phyloP scores from a whole-genome alignment of 345 rosid species.

The Acer yangbiense region DNA sequence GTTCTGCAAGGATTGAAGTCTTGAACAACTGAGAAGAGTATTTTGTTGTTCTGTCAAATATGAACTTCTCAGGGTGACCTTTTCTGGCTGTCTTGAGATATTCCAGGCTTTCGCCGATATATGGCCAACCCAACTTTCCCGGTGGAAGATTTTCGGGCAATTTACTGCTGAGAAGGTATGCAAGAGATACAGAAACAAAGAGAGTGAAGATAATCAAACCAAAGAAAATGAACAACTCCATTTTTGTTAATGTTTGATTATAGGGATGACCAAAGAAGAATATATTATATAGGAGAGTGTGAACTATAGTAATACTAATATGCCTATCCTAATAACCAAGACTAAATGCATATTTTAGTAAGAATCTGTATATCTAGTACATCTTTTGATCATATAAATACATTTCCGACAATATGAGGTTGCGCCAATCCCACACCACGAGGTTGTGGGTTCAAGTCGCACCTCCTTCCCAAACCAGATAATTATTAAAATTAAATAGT shows the following conservation, averaged over 20 bases:
- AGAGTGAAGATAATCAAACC: background rate
- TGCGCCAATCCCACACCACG: too few species aligned
- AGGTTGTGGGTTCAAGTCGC: too few species aligned
- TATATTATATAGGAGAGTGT: background rate
- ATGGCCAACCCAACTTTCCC: constrained; percentile 39
- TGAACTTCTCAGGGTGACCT: constrained; percentile 51
- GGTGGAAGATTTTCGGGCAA: constrained; percentile 39
- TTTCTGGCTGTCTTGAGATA: constrained; percentile 39
- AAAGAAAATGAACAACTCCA: constrained; percentile 12
- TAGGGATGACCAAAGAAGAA: too few species aligned
- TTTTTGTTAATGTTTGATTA: background rate
- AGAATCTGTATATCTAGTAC: too few species aligned
- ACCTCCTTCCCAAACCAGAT: too few species aligned
- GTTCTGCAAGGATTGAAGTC: constrained; percentile 34
- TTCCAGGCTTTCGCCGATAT: constrained; percentile 43
- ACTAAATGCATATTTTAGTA: background rate
- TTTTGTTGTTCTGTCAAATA: constrained; percentile 37
- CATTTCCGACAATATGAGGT: too few species aligned
- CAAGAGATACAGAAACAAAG: background rate
- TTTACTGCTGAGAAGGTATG: background rate
- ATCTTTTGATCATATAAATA: too few species aligned
- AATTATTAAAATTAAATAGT: too few species aligned
- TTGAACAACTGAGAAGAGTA: constrained; percentile 44
- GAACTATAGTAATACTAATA: background rate
- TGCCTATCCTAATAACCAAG: background rate